These are phyloP conservation scores for Hanseniaspora guilliermondii DNA, from an alignment of 805 yeast species.

Conservation along the genomic window DNA sequence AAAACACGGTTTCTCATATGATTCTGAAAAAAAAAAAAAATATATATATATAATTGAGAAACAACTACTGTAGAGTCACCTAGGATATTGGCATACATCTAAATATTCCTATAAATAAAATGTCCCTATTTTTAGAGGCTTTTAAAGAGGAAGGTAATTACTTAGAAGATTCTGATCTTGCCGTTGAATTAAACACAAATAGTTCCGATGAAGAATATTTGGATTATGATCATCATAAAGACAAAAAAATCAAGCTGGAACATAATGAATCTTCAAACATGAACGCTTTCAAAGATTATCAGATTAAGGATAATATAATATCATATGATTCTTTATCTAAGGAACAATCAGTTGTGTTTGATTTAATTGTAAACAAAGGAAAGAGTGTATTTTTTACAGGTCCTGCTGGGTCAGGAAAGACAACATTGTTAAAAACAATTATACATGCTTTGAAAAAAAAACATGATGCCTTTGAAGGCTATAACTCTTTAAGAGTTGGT, in stretches of 20 bases:
- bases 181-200: slow-evolving; percentile 7
- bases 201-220: neutral
- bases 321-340: slow-evolving; percentile 29
- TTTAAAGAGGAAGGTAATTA: slow-evolving; percentile 19
- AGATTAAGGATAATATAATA: neutral
- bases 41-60: too few relatives aligned
- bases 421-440: slow-evolving; percentile 52
- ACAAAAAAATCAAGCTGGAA: neutral
- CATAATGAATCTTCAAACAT: neutral
- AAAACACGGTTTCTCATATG: too few relatives aligned
- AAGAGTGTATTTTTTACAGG: slow-evolving; percentile 55
- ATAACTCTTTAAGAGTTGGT: slow-evolving; percentile 43
- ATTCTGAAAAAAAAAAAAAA: too few relatives aligned
- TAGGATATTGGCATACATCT: too few relatives aligned
- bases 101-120: neutral
- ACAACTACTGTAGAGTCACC: too few relatives aligned
- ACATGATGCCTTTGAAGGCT: slow-evolving; percentile 28
- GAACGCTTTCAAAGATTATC: neutral
- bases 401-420: slow-evolving; percentile 81
- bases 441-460: slow-evolving; percentile 40
- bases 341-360: slow-evolving; percentile 57
- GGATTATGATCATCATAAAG: neutral
- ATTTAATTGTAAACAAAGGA: slow-evolving; percentile 19
- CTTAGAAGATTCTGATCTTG: slow-evolving; percentile 21
- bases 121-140: neutral